Evolutionary conservation across 73 alveolate species (phyloP), one percentile per base, ranked within the genome.

Genomic region (Tetrahymena malaccensis): DNA sequence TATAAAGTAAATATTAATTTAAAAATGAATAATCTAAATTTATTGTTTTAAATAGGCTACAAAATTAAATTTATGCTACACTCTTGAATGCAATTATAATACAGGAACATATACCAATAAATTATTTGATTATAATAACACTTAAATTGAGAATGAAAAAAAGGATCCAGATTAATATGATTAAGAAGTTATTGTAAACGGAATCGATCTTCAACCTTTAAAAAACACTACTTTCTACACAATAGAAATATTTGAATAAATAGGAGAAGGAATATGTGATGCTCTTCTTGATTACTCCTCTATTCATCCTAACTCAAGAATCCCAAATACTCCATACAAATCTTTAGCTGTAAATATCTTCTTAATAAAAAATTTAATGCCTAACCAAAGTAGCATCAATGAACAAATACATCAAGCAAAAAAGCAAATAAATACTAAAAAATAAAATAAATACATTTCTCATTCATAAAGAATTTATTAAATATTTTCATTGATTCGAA

Each of bases 31-130:
- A 27, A 25, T 12, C 17, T 27, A 27, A 27, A 70, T 4, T 25
- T 70, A 2, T 70, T 8, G 25, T 25, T 40, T 40, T 11, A 40
- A 40, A 40, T 40, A 98, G 94, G 99, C 98, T 84, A 98, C 99
- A 35, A 97, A 98, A 85, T 95, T 98, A 19, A 96, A 96, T 43
- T 99, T 97, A 95, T 97, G 99, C 93, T 99, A 99, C 96, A 99
- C 99, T 31, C 97, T 99, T 34, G 99, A 99, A 96, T 98, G 99
- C 94, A 98, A 98, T 93, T 99, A 98, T 97, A 98, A 96, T 96
- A 98, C 98, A 43, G 97, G 97, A 19, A 95, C 85, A 50, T 37
- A 50, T 33, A 95, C 94, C 0, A 95, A 95, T 95, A 70, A 70
- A 95, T 40, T 44, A 22, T 85, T 31, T 70, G 89, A 70, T 31